Conservation (phyloP, 495 filamentous ascomycete genomes). For the Neurospora hispaniola region DNA sequence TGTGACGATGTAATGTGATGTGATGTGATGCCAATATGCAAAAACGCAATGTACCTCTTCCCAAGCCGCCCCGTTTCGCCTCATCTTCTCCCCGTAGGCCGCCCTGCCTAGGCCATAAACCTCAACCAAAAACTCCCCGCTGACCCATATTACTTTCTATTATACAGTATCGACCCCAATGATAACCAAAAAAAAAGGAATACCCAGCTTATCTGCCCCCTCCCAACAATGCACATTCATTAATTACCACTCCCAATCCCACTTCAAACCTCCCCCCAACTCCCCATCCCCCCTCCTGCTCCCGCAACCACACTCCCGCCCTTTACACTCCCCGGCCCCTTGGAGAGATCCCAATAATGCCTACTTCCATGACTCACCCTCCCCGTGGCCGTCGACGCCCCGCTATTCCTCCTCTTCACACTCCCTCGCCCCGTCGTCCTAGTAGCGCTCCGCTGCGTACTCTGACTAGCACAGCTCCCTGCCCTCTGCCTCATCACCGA, state of each 20-base stretch:
- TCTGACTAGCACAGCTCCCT: conserved; percentile 69
- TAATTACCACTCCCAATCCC: neutral
- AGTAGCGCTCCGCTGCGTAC: conserved; percentile 49
- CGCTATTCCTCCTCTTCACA: conserved; percentile 37
- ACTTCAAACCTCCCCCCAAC: conserved; percentile 59
- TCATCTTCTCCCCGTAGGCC: neutral
- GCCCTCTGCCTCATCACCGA: conserved; percentile 44
- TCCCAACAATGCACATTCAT: neutral
- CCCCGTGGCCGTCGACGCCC: conserved; percentile 37
- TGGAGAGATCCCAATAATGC: conserved; percentile 67
- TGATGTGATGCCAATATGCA: neutral
- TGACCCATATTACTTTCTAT: neutral
- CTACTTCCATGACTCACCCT: conserved; percentile 38
- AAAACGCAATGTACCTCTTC: neutral
- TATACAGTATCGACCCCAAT: neutral
- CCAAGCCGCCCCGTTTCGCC: neutral
- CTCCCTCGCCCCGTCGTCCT: neutral
- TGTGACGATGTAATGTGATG: neutral
- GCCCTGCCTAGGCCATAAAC: neutral
- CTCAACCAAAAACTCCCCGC: neutral
- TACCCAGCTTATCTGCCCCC: neutral
- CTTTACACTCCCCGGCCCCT: conserved; percentile 40
- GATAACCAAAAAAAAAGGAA: neutral
- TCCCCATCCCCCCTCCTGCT: conserved; percentile 50
- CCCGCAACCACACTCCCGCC: conserved; percentile 58